A percentile compares a stretch with the other conserved stretches of the same genome.
These are phyloP conservation scores for Celoporthe dispersa DNA, from an alignment of 2,329 filamentous ascomycete species.

Conservation along the genomic window DNA sequence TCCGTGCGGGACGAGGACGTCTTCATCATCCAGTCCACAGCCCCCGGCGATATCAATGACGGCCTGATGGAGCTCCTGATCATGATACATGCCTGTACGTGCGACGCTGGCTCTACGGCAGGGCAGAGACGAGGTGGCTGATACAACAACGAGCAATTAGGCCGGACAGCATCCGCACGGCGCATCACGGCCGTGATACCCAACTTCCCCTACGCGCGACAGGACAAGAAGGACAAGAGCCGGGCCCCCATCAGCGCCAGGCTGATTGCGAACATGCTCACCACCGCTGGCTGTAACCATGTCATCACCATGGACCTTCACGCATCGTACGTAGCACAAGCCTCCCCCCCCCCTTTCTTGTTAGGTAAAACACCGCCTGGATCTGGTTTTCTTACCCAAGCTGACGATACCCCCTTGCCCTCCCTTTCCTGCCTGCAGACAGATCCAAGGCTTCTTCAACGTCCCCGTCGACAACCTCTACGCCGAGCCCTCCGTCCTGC, in stretches of 20 bases:
- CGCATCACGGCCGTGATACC: constrained; percentile 95
- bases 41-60: constrained; percentile 96
- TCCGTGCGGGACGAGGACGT: constrained; percentile 97
- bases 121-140: neutral
- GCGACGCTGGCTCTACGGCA: neutral
- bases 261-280: constrained; percentile 96
- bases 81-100: constrained; percentile 90
- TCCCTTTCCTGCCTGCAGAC: constrained; percentile 50
- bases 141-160: constrained; percentile 11
- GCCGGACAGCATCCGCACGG: constrained; percentile 71
- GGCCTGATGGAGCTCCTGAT: constrained; percentile 97
- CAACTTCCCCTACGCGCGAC: constrained; percentile 94
- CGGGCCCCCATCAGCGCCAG: constrained; percentile 96
- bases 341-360: neutral
- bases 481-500: constrained; percentile 73
- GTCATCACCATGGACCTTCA: constrained; percentile 98
- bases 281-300: constrained; percentile 77
- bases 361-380: no score
- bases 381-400: neutral
- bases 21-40: constrained; percentile 94
- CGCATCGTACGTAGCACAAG: constrained; percentile 68
- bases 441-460: constrained; percentile 99
- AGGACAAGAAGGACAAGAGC: constrained; percentile 71
- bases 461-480: constrained; percentile 98
- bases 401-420: constrained; percentile 63